These are phyloP conservation scores for Pichia membranifaciens DNA, from an alignment of 805 yeast genomes.

Conservation along the genomic window DNA sequence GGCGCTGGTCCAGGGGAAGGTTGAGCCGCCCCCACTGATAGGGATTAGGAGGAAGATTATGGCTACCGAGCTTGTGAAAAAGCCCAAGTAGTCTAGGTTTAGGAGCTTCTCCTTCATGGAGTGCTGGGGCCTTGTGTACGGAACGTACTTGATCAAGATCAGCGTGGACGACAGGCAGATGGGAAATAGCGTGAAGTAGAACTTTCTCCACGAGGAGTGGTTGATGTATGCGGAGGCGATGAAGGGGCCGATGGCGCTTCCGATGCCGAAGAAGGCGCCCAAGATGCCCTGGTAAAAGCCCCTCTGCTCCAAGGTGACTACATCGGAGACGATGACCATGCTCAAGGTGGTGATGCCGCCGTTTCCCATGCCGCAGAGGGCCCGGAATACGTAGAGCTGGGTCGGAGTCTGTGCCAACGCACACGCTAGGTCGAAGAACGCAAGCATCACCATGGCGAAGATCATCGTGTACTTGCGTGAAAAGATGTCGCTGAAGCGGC, in stretches of 20 bases:
- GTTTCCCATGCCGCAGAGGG: conserved; percentile 50
- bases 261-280: conserved; percentile 46
- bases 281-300: conserved; percentile 54
- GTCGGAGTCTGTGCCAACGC: conserved; percentile 45
- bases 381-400: conserved; percentile 47
- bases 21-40: conserved; percentile 55
- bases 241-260: conserved; percentile 34
- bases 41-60: conserved; percentile 49
- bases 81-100: conserved; percentile 50
- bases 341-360: conserved; percentile 48
- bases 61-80: conserved; percentile 41
- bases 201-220: conserved; percentile 1
- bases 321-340: conserved; percentile 50
- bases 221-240: not conserved
- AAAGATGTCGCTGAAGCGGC: conserved; percentile 51
- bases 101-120: conserved; percentile 21
- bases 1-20: conserved; percentile 49
- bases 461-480: conserved; percentile 44
- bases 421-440: conserved; percentile 43
- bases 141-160: not conserved
- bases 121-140: conserved; percentile 1
- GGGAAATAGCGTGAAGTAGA: conserved; percentile 5
- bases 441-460: conserved; percentile 34
- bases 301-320: conserved; percentile 46
- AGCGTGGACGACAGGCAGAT: not conserved